A percentile compares a stretch with the other conserved stretches of the same genome.
Evolutionary conservation across 2,329 filamentous ascomycete genomes (phyloP).

Genomic region (Colletotrichum sp.): DNA sequence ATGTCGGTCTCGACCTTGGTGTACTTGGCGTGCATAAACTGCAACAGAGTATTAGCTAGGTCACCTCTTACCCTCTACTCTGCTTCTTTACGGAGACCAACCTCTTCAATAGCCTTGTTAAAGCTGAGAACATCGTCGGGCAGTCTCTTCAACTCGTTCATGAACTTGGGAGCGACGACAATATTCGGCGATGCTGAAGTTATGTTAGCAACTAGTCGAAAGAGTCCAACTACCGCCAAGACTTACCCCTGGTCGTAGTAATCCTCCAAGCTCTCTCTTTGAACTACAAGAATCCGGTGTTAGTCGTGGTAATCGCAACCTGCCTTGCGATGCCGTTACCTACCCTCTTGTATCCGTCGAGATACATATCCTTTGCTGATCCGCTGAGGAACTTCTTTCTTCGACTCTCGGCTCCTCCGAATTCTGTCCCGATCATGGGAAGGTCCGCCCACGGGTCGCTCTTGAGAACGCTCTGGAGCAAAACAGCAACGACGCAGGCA

Average conservation of each 20-base stretch:
- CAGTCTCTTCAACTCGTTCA: slow-evolving; percentile 35
- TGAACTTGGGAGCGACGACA: slow-evolving; percentile 33
- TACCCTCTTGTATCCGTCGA: slow-evolving; percentile 34
- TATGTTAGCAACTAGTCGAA: neutral
- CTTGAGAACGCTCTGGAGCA: slow-evolving; percentile 2
- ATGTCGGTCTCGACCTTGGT: slow-evolving; percentile 31
- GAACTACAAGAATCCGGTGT: slow-evolving; percentile 26
- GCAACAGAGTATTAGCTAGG: neutral
- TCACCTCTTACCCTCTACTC: neutral
- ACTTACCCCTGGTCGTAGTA: slow-evolving; percentile 27
- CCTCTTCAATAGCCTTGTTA: slow-evolving; percentile 29
- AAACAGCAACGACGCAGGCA: neutral
- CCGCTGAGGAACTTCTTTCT: slow-evolving; percentile 28
- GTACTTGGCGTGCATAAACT: slow-evolving; percentile 38
- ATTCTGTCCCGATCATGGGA: slow-evolving; percentile 30
- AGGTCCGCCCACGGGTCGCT: slow-evolving; percentile 14
- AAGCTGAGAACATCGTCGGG: slow-evolving; percentile 36
- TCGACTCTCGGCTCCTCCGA: slow-evolving; percentile 29
- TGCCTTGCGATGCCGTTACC: neutral
- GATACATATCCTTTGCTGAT: slow-evolving; percentile 28
- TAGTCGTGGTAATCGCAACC: neutral
- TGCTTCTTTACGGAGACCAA: neutral
- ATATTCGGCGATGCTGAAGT: slow-evolving; percentile 27
- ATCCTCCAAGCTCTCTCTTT: slow-evolving; percentile 33
- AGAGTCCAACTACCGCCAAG: too few relatives aligned